A percentile compares a stretch with the other conserved stretches of the same genome.
Conservation (phyloP, 2,329 filamentous ascomycete genomes). For the Aphanocladium album region DNA sequence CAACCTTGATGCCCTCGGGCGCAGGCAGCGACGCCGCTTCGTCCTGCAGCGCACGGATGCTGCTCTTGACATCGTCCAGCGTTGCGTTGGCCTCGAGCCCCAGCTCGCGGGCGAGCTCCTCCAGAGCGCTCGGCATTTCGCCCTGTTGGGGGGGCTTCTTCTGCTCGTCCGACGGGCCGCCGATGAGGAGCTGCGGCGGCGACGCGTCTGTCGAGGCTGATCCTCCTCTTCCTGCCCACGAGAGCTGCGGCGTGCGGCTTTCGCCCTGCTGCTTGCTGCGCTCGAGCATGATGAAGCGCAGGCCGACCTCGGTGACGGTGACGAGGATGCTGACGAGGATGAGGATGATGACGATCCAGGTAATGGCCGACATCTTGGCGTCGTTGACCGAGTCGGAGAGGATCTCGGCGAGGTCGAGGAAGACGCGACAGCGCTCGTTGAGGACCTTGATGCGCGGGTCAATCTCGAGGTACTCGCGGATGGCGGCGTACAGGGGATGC, state of each 20-base stretch:
- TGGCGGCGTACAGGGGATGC: constrained; percentile 87
- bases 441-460: constrained; percentile 93
- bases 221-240: too few species aligned
- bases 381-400: constrained; percentile 88
- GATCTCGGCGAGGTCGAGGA: constrained; percentile 93
- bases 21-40: neutral
- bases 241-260: neutral
- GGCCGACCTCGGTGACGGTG: constrained; percentile 80
- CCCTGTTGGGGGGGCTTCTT: neutral
- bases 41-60: constrained; percentile 27
- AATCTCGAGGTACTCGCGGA: constrained; percentile 96
- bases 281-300: constrained; percentile 73
- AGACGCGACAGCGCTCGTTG: constrained; percentile 94
- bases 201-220: too few species aligned
- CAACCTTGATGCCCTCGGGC: neutral
- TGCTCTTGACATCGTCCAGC: constrained; percentile 29
- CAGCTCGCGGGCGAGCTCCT: constrained; percentile 29
- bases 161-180: constrained; percentile 39
- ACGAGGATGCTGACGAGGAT: constrained; percentile 89
- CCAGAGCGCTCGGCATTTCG: constrained; percentile 24
- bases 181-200: constrained; percentile 29
- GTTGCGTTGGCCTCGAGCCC: constrained; percentile 31
- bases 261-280: constrained; percentile 22
- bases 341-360: constrained; percentile 95
- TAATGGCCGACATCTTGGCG: constrained; percentile 92